Evolutionary conservation across 2,329 filamentous ascomycete genomes (phyloP).

Genomic region (Lecanicillium sp.): DNA sequence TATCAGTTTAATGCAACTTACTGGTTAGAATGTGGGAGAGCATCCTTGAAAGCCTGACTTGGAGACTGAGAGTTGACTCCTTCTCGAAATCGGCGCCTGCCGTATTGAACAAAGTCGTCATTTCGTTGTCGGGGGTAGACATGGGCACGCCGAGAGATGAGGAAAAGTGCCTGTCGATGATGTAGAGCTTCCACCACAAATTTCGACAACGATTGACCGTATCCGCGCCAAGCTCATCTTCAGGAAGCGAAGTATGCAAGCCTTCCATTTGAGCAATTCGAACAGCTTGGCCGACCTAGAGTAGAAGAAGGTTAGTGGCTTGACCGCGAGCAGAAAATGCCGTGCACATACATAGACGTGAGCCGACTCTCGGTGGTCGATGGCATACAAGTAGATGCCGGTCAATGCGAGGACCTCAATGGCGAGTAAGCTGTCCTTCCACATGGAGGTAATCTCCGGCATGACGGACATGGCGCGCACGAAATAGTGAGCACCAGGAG

Average conservation of each 20-base stretch:
- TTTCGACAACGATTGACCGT: constrained; percentile 25
- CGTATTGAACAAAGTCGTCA: constrained; percentile 23
- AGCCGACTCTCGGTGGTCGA: constrained; percentile 27
- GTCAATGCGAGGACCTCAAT: constrained; percentile 28
- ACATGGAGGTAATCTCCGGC: constrained; percentile 23
- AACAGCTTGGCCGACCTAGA: constrained; percentile 29
- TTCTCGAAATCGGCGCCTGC: constrained; percentile 17
- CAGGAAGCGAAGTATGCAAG: constrained; percentile 30
- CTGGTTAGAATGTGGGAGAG: constrained; percentile 26
- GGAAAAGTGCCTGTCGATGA: constrained; percentile 31
- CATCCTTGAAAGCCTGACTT: constrained; percentile 27
- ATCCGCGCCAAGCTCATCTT: constrained; percentile 22
- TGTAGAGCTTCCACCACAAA: constrained; percentile 34
- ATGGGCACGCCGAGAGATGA: constrained; percentile 30
- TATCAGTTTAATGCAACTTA: constrained; percentile 12
- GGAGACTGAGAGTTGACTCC: constrained; percentile 23
- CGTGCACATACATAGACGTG: not conserved
- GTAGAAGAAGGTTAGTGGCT: not conserved
- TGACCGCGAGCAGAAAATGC: too few relatives aligned
- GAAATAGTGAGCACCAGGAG: constrained; percentile 24
- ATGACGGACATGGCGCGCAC: constrained; percentile 26
- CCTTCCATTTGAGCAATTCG: constrained; percentile 33
- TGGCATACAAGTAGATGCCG: constrained; percentile 29
- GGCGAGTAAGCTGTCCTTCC: constrained; percentile 28
- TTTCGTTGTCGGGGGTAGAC: constrained; percentile 29